Conservation (phyloP, 2,329 filamentous ascomycete species). For the Claviceps sp. region DNA sequence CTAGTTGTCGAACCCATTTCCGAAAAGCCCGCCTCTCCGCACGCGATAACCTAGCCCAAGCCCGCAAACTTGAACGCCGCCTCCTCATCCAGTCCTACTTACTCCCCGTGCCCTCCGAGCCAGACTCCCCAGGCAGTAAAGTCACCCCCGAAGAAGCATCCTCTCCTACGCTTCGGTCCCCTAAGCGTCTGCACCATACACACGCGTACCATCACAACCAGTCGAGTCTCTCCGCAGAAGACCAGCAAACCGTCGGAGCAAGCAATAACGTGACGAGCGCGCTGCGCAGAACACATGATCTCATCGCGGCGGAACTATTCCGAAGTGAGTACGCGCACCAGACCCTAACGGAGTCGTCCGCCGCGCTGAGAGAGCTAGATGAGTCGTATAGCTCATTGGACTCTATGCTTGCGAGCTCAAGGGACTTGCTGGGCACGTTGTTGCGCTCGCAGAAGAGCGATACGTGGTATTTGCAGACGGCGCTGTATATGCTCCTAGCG, state of each 20-base stretch:
- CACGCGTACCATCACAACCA: slow-evolving; percentile 12
- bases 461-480: slow-evolving; percentile 91
- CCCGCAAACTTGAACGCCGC: slow-evolving; percentile 64
- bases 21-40: slow-evolving; percentile 71
- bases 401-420: slow-evolving; percentile 59
- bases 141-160: slow-evolving; percentile 11
- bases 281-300: slow-evolving; percentile 70
- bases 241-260: slow-evolving; percentile 60
- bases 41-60: slow-evolving; percentile 58
- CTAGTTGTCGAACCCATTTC: slow-evolving; percentile 52
- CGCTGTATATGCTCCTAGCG: slow-evolving; percentile 65
- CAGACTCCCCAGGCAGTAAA: slow-evolving; percentile 13
- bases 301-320: slow-evolving; percentile 74
- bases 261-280: slow-evolving; percentile 75
- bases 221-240: slow-evolving; percentile 42
- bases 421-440: slow-evolving; percentile 63
- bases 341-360: slow-evolving; percentile 72
- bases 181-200: slow-evolving; percentile 17
- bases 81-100: slow-evolving; percentile 56
- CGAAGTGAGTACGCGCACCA: slow-evolving; percentile 83
- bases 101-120: slow-evolving; percentile 19
- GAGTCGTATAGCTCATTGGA: slow-evolving; percentile 74
- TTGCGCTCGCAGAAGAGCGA: slow-evolving; percentile 87
- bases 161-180: slow-evolving; percentile 10
- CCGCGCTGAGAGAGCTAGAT: slow-evolving; percentile 65